Evolutionary conservation across 768 basidiomycete genomes (phyloP).

Genomic region (Rhodotorula sphaerocarpa): DNA sequence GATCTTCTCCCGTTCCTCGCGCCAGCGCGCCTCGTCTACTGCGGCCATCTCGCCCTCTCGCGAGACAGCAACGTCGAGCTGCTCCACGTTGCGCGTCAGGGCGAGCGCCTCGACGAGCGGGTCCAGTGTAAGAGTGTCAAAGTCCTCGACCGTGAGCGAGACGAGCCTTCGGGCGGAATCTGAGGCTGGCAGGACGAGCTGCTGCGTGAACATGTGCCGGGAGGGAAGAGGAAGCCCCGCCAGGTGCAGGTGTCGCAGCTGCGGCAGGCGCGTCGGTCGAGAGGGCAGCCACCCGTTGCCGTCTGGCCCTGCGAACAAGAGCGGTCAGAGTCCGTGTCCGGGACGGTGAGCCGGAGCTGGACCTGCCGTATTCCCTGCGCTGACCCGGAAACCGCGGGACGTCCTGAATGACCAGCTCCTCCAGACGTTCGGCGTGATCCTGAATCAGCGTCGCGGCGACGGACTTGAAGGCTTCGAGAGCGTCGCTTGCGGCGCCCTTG

Average conservation of each 20-base stretch:
- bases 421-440: not conserved
- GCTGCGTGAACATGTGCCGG: not conserved
- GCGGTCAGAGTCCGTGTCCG: too few relatives aligned
- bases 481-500: slow-evolving; percentile 5
- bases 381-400: slow-evolving; percentile 6
- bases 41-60: not conserved
- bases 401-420: slow-evolving; percentile 19
- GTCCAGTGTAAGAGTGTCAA: slow-evolving; percentile 2
- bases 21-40: not conserved
- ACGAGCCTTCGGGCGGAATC: not conserved
- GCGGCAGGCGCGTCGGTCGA: not conserved
- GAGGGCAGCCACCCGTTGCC: slow-evolving; percentile 11
- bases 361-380: too few relatives aligned
- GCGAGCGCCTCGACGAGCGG: slow-evolving; percentile 5
- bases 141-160: slow-evolving; percentile 27
- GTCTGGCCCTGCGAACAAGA: too few relatives aligned
- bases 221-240: slow-evolving; percentile 19
- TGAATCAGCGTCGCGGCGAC: slow-evolving; percentile 4
- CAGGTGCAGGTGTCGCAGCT: slow-evolving; percentile 16
- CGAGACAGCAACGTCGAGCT: slow-evolving; percentile 9
- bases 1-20: not conserved
- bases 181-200: not conserved
- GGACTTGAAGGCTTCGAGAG: not conserved
- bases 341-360: too few relatives aligned
- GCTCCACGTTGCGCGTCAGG: not conserved